phyloP scores from a whole-genome alignment of 352 stramenopile genomes.

The Sclerospora graminicola region DNA sequence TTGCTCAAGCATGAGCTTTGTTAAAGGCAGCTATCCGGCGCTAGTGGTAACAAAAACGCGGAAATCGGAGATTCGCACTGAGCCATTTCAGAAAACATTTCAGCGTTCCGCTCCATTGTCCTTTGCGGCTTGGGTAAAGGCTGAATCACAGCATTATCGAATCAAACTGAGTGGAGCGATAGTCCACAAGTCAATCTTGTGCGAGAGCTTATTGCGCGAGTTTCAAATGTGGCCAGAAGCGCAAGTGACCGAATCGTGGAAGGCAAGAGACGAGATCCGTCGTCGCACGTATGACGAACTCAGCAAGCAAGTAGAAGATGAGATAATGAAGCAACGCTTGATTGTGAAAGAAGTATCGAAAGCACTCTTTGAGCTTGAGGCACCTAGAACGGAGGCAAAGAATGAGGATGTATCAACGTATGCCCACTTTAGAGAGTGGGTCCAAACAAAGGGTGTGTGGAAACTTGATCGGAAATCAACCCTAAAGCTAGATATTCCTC shows the following conservation, averaged over 20 bases:
- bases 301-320: neutral
- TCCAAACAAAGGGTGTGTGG: slow-evolving; percentile 1
- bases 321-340: slow-evolving; percentile 7
- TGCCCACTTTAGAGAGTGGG: slow-evolving; percentile 11
- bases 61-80: slow-evolving; percentile 1
- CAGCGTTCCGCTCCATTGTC: neutral
- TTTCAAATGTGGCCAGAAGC: slow-evolving; percentile 25
- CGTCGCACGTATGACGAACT: slow-evolving; percentile 3
- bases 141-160: slow-evolving; percentile 8
- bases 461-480: slow-evolving; percentile 10
- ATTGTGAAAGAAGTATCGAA: slow-evolving; percentile 4
- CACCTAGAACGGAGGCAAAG: neutral
- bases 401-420: slow-evolving; percentile 1
- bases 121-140: slow-evolving; percentile 19
- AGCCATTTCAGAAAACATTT: slow-evolving; percentile 4
- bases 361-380: slow-evolving; percentile 6
- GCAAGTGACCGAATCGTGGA: slow-evolving; percentile 7
- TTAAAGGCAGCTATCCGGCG: slow-evolving; percentile 30
- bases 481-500: slow-evolving; percentile 7
- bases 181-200: slow-evolving; percentile 4
- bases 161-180: slow-evolving; percentile 17
- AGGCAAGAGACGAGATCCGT: slow-evolving; percentile 2
- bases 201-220: slow-evolving; percentile 10
- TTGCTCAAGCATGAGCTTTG: slow-evolving; percentile 8
- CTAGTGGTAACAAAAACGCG: slow-evolving; percentile 13